Conservation (phyloP, 495 filamentous ascomycete species). For the Talaromyces ruber region DNA sequence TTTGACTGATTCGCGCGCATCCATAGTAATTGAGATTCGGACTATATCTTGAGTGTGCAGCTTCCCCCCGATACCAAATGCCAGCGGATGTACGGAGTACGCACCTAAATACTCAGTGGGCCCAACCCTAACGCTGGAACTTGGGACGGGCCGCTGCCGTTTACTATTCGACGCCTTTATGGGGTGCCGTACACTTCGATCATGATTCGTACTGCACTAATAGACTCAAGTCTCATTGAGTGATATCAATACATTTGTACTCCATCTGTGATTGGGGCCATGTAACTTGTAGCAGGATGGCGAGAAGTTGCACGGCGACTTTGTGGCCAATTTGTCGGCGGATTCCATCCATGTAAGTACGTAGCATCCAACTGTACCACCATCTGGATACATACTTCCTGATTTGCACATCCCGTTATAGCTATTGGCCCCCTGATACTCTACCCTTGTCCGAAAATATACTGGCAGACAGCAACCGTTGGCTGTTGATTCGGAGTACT, state of each 20-base stretch:
- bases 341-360: neutral
- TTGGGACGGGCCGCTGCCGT: neutral
- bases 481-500: neutral
- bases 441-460: neutral
- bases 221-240: neutral
- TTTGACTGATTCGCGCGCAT: neutral
- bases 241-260: neutral
- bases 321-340: neutral
- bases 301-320: neutral
- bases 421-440: neutral
- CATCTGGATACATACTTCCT: neutral
- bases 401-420: neutral
- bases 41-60: neutral
- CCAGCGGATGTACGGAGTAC: neutral
- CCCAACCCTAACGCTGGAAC: neutral
- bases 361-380: neutral
- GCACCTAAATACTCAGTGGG: neutral
- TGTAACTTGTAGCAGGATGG: too few species aligned
- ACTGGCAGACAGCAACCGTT: neutral
- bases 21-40: neutral
- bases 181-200: neutral
- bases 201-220: neutral
- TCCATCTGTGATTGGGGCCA: too few species aligned
- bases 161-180: neutral
- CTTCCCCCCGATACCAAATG: too few species aligned